These are phyloP conservation scores for Dalechampia spathulata DNA, from an alignment of 441 rosid species.

Conservation along the genomic window DNA sequence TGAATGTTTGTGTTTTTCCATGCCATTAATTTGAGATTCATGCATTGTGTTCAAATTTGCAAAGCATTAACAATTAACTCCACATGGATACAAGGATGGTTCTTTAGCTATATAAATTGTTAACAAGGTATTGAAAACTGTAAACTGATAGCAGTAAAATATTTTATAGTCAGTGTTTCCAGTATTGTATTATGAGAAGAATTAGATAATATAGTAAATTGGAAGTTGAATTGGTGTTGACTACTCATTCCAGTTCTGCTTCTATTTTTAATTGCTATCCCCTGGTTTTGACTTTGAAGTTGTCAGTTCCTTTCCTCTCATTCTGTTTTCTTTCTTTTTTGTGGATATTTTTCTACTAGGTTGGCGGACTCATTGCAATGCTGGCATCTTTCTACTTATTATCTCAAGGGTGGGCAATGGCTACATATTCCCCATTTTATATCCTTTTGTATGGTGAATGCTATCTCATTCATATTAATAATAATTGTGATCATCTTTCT, in stretches of 20 bases:
- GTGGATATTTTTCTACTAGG: constrained; percentile 34
- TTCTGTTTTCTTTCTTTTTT: not conserved
- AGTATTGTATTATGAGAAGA: too few species aligned
- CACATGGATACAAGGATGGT: not conserved
- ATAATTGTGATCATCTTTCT: not conserved
- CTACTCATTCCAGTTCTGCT: too few species aligned
- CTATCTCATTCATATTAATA: not conserved
- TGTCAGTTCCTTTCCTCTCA: too few species aligned
- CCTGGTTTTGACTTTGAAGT: not conserved
- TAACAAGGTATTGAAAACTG: not conserved
- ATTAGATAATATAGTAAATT: too few species aligned
- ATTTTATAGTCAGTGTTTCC: too few species aligned
- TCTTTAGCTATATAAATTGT: not conserved
- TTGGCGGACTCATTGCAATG: constrained; percentile 89
- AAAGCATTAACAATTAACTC: not conserved
- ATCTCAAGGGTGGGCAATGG: constrained; percentile 95
- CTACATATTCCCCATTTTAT: constrained; percentile 73
- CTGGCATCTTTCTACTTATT: constrained; percentile 73
- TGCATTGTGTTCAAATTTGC: not conserved
- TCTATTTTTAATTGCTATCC: too few species aligned
- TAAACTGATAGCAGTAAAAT: too few species aligned
- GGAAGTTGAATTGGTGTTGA: too few species aligned
- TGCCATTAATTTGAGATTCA: not conserved
- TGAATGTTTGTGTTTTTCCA: not conserved
- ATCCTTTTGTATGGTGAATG: constrained; percentile 38